Evolutionary conservation across 139 green algal genomes (phyloP).

Genomic region (Astrephomene gubernaculifera): DNA sequence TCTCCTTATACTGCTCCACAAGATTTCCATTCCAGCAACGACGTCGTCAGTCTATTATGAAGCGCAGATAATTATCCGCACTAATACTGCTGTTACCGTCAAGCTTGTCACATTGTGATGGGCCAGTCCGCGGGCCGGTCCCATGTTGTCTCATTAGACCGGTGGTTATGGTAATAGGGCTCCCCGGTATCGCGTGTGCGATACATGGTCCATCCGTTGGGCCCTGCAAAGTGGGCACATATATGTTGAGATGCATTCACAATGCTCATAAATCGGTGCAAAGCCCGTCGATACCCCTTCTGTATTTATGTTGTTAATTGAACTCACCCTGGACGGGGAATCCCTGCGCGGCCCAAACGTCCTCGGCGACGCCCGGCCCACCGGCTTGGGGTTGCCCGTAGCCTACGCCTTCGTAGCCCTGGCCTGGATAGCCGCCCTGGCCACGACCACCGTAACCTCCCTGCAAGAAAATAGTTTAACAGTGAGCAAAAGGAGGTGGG

Average conservation of each 20-base stretch:
- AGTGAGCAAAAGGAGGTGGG: too few relatives aligned
- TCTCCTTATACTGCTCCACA: too few relatives aligned
- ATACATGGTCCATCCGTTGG: slow-evolving; percentile 83
- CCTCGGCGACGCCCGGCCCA: slow-evolving; percentile 24
- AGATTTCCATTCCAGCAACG: too few relatives aligned
- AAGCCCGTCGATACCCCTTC: too few relatives aligned
- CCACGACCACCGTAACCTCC: slow-evolving; percentile 39
- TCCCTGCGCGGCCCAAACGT: slow-evolving; percentile 69
- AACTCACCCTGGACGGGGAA: slow-evolving; percentile 74
- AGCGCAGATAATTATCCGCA: too few relatives aligned
- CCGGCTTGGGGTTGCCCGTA: slow-evolving; percentile 2
- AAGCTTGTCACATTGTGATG: not conserved
- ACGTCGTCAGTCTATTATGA: too few relatives aligned
- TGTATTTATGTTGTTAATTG: too few relatives aligned
- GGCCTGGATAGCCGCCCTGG: slow-evolving; percentile 33
- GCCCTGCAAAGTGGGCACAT: too few relatives aligned
- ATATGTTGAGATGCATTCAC: too few relatives aligned
- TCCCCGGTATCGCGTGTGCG: slow-evolving; percentile 67
- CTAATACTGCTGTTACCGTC: too few relatives aligned
- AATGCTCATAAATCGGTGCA: too few relatives aligned
- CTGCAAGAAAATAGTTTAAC: not conserved
- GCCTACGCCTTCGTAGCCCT: slow-evolving; percentile 33
- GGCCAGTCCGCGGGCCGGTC: slow-evolving; percentile 39
- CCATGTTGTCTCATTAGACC: slow-evolving; percentile 33
- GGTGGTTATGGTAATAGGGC: slow-evolving; percentile 81